Percentiles rank a stretch among this genome's conserved stretches.
phyloP scores from a whole-genome alignment of 495 filamentous ascomycete genomes.

The Hypomontagnella monticulosa region DNA sequence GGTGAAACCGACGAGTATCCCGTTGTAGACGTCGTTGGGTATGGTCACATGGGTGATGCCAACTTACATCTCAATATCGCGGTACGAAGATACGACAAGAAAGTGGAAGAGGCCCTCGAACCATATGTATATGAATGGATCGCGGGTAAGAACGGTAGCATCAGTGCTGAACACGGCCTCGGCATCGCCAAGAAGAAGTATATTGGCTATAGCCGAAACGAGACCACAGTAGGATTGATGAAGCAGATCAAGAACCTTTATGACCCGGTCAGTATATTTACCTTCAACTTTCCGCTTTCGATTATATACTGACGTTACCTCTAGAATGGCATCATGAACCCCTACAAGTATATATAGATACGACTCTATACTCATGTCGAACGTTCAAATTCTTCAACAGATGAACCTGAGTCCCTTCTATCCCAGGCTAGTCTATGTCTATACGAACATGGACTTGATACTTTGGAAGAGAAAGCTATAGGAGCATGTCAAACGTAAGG shows the following conservation, averaged over 20 bases:
- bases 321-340: slow-evolving; percentile 94
- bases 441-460: slow-evolving; percentile 1
- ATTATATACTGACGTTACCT: slow-evolving; percentile 12
- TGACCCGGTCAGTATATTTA: slow-evolving; percentile 78
- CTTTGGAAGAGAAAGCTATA: neutral
- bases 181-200: slow-evolving; percentile 94
- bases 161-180: slow-evolving; percentile 95
- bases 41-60: slow-evolving; percentile 96
- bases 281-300: neutral
- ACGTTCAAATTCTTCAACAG: slow-evolving; percentile 25
- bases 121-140: slow-evolving; percentile 99
- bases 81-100: slow-evolving; percentile 81
- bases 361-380: slow-evolving; percentile 3
- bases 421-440: neutral
- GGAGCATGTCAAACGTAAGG: no score
- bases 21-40: slow-evolving; percentile 90
- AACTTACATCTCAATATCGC: slow-evolving; percentile 94
- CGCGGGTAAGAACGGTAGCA: slow-evolving; percentile 81
- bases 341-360: slow-evolving; percentile 82
- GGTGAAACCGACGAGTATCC: slow-evolving; percentile 80
- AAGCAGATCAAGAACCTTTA: slow-evolving; percentile 90
- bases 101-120: slow-evolving; percentile 89
- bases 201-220: slow-evolving; percentile 89
- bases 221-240: slow-evolving; percentile 89
- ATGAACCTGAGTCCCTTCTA: slow-evolving; percentile 1